Conservation (phyloP, 345 rosid genomes). For the Fremontodendron californicum region DNA sequence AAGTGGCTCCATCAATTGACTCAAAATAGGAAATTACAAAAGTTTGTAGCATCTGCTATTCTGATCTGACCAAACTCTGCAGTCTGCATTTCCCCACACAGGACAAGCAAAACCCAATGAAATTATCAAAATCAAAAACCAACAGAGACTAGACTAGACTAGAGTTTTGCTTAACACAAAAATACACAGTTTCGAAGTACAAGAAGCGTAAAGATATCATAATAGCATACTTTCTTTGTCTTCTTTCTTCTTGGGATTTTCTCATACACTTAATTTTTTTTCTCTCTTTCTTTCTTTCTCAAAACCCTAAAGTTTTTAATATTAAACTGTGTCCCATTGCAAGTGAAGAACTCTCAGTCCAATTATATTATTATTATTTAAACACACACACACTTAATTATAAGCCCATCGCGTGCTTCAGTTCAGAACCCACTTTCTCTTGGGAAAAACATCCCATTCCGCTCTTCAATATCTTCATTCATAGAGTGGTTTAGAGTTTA, state of each 20-base stretch:
- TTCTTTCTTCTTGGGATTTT: not conserved
- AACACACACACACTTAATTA: too few species aligned
- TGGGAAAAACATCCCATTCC: not conserved
- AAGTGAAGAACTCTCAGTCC: not conserved
- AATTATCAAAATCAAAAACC: not conserved
- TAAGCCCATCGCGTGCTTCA: not conserved
- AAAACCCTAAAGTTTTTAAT: not conserved
- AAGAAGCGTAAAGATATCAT: slow-evolving; percentile 7
- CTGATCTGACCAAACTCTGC: not conserved
- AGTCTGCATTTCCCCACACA: not conserved
- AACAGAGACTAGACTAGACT: not conserved
- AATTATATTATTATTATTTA: not conserved
- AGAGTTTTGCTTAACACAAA: not conserved
- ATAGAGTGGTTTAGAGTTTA: not conserved
- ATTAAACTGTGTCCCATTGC: not conserved
- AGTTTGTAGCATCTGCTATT: slow-evolving; percentile 1
- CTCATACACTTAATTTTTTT: not conserved
- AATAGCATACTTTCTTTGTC: not conserved
- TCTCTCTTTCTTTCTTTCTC: not conserved
- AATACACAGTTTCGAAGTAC: slow-evolving; percentile 1
- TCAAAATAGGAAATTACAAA: not conserved
- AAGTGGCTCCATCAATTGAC: not conserved
- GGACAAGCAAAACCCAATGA: not conserved
- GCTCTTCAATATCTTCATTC: not conserved
- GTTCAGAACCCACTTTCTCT: not conserved